These are phyloP conservation scores for Pontederia paniculata DNA, from an alignment of 176 grass and related monocot species.

Conservation along the genomic window DNA sequence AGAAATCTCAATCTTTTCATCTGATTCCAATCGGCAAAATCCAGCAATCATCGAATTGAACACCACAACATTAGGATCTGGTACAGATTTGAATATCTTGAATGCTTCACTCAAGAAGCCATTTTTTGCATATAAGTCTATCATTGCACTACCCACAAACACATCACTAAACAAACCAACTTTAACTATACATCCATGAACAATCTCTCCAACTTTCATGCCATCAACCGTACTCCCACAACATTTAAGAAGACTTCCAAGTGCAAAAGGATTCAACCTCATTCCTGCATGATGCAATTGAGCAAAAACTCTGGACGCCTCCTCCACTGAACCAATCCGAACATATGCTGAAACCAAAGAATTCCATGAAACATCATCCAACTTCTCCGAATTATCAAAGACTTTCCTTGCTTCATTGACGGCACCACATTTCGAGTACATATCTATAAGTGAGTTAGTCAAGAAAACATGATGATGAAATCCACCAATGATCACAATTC, in stretches of 20 bases:
- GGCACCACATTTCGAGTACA: conserved; percentile 47
- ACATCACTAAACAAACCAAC: conserved; percentile 34
- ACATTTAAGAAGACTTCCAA: conserved; percentile 58
- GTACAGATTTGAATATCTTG: conserved; percentile 30
- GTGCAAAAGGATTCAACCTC: conserved; percentile 49
- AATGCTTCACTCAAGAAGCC: conserved; percentile 28
- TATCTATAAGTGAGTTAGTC: conserved; percentile 47
- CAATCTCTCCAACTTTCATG: conserved; percentile 18
- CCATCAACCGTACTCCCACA: conserved; percentile 16
- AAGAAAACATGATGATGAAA: conserved; percentile 23
- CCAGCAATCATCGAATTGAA: conserved; percentile 67
- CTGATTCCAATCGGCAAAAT: conserved; percentile 29
- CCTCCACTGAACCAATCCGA: conserved; percentile 3
- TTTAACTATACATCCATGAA: conserved; percentile 61
- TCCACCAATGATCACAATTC: conserved; percentile 25
- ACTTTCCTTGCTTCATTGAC: conserved; percentile 27
- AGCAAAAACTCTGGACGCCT: conserved; percentile 31
- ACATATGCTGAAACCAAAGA: conserved; percentile 44
- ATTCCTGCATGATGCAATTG: conserved; percentile 26
- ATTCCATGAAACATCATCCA: conserved; percentile 58
- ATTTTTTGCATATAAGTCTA: conserved; percentile 54
- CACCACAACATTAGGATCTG: conserved; percentile 58
- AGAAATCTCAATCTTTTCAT: conserved; percentile 12
- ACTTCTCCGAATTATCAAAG: conserved; percentile 26
- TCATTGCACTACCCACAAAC: conserved; percentile 41